Percentiles rank a stretch among this genome's conserved stretches.
Conservation (phyloP, 2,329 filamentous ascomycete species). For the Trichophyton simii region DNA sequence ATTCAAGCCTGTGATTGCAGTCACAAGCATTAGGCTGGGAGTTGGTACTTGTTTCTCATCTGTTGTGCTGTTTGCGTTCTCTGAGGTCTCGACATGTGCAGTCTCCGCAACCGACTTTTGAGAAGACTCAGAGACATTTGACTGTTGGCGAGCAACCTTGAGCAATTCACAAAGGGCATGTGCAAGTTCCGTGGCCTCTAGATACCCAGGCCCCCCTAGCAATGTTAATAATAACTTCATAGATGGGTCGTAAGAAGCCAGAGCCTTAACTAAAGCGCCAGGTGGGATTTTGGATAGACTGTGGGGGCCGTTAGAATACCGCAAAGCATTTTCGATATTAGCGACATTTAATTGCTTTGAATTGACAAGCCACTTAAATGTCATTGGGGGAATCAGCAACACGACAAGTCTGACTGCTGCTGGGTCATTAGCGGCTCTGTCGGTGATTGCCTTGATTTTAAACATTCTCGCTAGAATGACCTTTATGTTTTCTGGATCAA, state of each 20-base stretch:
- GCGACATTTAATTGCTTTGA: conserved; percentile 27
- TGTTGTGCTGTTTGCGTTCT: not conserved
- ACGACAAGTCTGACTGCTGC: conserved; percentile 21
- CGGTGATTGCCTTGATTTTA: conserved; percentile 15
- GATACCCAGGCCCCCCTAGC: conserved; percentile 24
- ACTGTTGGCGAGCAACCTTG: conserved; percentile 26
- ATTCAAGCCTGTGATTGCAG: conserved; percentile 29
- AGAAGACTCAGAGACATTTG: conserved; percentile 23
- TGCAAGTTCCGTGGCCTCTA: conserved; percentile 29
- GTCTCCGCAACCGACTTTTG: conserved; percentile 23
- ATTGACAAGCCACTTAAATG: conserved; percentile 32
- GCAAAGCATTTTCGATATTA: conserved; percentile 31
- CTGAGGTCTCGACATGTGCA: conserved; percentile 10
- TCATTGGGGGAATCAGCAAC: conserved; percentile 26
- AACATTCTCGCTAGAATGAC: conserved; percentile 32
- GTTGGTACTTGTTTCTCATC: not conserved
- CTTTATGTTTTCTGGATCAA: conserved; percentile 27
- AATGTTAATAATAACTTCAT: conserved; percentile 27
- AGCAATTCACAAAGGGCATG: conserved; percentile 30
- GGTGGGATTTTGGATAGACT: conserved; percentile 27
- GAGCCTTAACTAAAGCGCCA: conserved; percentile 28
- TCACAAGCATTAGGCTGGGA: conserved; percentile 17
- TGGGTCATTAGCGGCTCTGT: conserved; percentile 8
- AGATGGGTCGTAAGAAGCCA: conserved; percentile 29
- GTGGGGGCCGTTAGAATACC: conserved; percentile 23